Base-by-base conservation (phyloP, 164 flowering plant genomes). In the Brasenia schreberi region DNA sequence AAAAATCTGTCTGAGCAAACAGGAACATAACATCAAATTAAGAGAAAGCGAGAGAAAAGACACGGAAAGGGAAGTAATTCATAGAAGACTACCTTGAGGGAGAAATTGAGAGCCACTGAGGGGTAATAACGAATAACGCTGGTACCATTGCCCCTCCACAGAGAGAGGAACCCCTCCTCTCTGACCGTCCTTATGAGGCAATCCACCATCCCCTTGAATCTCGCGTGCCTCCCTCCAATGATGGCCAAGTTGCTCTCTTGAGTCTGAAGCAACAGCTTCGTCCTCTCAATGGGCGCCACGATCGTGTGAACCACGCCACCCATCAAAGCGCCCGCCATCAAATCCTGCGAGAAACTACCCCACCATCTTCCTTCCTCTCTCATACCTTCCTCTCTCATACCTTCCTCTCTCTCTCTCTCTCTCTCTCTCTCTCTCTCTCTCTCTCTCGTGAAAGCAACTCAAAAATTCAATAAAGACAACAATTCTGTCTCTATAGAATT, bases 61-160 rank as follows among this genome's bases (percentile, higher is more conserved):
- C 12, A 49, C 10, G 56, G 16, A 27, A 23, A 62, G 18, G 12
- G 16, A 52, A 18, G 18, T 12, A 19, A 5, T 42, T 17, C 16
- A 61, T 7, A 1, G 10, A 23, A 18, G 9, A 9, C n/a, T 74
- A 91, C 99, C 97, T 94, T 94, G 72, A 94, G 96, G 11, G 99
- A 94, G 82, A 94, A 94, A 77, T 94, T 94, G 75, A 94, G 96
- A 5, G 99, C 97, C 16, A 94, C 96, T 6, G 99, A 91, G 27
- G 99, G 99, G 73, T 94, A 94, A 74, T 91, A 87, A 27, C 99
- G 78, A 61, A 94, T 76, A 64, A 94, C 94, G 63, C 96, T 85
- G 68, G 84, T 94, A 0, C 94, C 97, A 80, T 94, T 91, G 63
- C 99, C 99, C 67, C 99, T 81, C 97, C 99, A 94, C 1, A 94